Evolutionary conservation across 129 eudicot genomes (phyloP).

Genomic region (Escallonia rubra): DNA sequence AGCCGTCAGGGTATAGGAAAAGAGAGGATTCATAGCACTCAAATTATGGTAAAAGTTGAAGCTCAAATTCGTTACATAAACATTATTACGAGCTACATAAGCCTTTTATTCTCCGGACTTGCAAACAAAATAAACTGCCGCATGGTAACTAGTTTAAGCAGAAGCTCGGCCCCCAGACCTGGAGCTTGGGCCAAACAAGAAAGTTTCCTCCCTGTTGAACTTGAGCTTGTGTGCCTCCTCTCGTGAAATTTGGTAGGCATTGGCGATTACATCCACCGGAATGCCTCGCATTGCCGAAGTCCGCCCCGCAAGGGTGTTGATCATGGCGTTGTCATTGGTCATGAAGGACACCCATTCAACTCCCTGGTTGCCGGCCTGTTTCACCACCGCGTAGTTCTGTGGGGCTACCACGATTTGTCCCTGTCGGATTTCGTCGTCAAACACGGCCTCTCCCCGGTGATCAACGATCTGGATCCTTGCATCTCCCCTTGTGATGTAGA

Average conservation of each 20-base stretch:
- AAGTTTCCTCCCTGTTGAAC: constrained; percentile 26
- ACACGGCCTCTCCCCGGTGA: constrained; percentile 53
- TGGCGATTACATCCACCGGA: constrained; percentile 53
- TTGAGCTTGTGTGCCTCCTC: constrained; percentile 47
- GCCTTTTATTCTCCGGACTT: too few species aligned
- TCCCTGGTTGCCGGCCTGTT: constrained; percentile 53
- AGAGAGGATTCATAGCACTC: too few species aligned
- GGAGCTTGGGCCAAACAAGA: constrained; percentile 1
- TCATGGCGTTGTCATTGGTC: constrained; percentile 67
- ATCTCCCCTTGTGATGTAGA: constrained; percentile 47
- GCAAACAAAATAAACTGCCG: too few species aligned
- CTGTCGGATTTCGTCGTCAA: constrained; percentile 35
- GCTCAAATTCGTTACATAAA: too few species aligned
- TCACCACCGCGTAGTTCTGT: constrained; percentile 53
- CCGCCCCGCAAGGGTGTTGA: constrained; percentile 55
- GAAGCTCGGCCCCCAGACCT: constrained; percentile 1
- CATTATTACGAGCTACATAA: too few species aligned
- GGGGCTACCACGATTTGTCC: constrained; percentile 71
- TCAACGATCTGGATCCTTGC: constrained; percentile 55
- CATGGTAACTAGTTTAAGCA: not conserved
- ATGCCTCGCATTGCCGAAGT: constrained; percentile 49
- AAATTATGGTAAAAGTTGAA: too few species aligned
- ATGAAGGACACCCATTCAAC: constrained; percentile 57
- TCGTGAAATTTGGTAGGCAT: constrained; percentile 42
- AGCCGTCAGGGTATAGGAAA: too few species aligned